A percentile compares a stretch with the other conserved stretches of the same genome.
Conservation (phyloP, 2,329 filamentous ascomycete genomes). For the Fusarium newnesense region DNA sequence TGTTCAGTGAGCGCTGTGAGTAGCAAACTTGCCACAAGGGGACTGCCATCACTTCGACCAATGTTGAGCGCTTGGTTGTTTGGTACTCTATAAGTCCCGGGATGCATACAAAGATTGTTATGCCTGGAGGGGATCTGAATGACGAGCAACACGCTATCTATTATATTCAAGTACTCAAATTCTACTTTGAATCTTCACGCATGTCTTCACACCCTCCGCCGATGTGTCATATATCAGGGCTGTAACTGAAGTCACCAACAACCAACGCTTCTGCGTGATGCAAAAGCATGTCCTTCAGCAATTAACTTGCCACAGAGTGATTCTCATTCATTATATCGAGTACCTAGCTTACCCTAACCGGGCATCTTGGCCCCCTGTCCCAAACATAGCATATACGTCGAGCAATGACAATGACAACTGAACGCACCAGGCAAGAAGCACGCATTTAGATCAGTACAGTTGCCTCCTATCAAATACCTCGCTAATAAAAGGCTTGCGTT, state of each 20-base stretch:
- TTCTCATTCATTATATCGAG: neutral
- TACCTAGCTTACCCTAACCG: neutral
- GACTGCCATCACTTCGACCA: neutral
- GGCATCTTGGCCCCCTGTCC: neutral
- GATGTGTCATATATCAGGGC: neutral
- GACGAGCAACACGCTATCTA: neutral
- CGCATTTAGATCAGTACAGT: neutral
- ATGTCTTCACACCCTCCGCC: neutral
- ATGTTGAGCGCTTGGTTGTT: neutral
- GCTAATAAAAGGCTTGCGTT: neutral
- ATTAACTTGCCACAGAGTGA: neutral
- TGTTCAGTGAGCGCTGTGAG: neutral
- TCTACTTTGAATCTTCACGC: too few relatives aligned
- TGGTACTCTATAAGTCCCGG: constrained; percentile 13
- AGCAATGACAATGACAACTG: neutral
- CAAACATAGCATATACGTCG: neutral
- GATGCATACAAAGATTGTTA: neutral
- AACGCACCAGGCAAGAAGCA: neutral
- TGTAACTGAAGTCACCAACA: neutral
- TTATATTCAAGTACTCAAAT: too few relatives aligned
- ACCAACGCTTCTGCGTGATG: neutral
- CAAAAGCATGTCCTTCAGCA: neutral
- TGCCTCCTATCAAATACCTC: neutral
- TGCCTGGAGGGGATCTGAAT: neutral
- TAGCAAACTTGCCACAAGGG: too few relatives aligned